phyloP scores from a whole-genome alignment of 305 asterid genomes.

The Solanum hybrid region DNA sequence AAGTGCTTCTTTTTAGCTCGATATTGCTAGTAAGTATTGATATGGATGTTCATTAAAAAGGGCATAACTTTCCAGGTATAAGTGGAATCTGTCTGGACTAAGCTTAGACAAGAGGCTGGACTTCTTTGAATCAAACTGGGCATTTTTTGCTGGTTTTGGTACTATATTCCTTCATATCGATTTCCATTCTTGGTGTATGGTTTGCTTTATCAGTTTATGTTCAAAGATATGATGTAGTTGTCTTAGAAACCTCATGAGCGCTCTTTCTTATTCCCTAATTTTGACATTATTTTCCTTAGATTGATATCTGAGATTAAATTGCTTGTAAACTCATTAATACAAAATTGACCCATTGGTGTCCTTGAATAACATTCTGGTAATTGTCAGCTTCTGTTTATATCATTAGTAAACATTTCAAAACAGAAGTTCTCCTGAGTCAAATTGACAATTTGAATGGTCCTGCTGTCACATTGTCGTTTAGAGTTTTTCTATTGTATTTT shows the following conservation, averaged over 20 bases:
- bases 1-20: constrained; percentile 26
- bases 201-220: neutral
- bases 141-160: constrained; percentile 96
- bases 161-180: neutral
- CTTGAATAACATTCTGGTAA: neutral
- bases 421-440: neutral
- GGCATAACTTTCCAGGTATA: constrained; percentile 47
- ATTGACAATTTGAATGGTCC: neutral
- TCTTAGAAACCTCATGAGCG: neutral
- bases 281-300: neutral
- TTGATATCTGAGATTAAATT: neutral
- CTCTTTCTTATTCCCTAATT: neutral
- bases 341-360: neutral
- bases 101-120: constrained; percentile 92
- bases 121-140: constrained; percentile 95
- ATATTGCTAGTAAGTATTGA: neutral
- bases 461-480: neutral
- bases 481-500: neutral
- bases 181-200: neutral
- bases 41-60: constrained; percentile 3
- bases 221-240: neutral
- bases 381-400: neutral
- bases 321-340: neutral
- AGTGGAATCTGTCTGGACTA: constrained; percentile 87
- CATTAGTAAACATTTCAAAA: neutral